Evolutionary conservation across 1,284 basidiomycete species (phyloP).

Genomic region (Rhodotorula sp.): DNA sequence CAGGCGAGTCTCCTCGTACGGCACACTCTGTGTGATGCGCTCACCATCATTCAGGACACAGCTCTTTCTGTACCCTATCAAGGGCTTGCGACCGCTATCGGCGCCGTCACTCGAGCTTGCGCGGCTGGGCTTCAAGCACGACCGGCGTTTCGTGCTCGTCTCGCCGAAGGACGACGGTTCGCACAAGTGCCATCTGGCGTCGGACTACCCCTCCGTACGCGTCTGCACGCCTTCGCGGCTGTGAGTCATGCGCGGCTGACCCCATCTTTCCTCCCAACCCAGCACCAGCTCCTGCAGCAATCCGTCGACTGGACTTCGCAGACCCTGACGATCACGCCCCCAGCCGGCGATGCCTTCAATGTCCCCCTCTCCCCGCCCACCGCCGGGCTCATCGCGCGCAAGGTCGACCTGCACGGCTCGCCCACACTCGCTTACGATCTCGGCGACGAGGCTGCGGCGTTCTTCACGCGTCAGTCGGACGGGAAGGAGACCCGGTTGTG

Average conservation of each 20-base stretch:
- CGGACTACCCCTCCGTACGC: slow-evolving; percentile 6
- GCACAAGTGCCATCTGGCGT: slow-evolving; percentile 11
- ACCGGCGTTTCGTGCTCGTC: slow-evolving; percentile 22
- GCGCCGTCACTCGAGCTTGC: not conserved
- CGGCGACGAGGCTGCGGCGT: slow-evolving; percentile 18
- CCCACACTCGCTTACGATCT: slow-evolving; percentile 7
- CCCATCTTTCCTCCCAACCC: not conserved
- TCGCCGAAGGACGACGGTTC: slow-evolving; percentile 2
- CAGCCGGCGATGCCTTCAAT: not conserved
- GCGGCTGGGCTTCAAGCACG: slow-evolving; percentile 1
- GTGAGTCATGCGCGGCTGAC: not conserved
- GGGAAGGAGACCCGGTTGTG: slow-evolving; percentile 13
- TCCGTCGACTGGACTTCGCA: not conserved
- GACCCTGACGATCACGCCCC: slow-evolving; percentile 12
- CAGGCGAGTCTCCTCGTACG: not conserved
- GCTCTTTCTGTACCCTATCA: slow-evolving; percentile 28
- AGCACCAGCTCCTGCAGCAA: slow-evolving; percentile 19
- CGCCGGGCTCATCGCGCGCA: not conserved
- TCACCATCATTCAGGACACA: not conserved
- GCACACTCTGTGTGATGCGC: too few species aligned
- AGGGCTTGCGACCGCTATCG: slow-evolving; percentile 14
- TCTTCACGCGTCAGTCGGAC: slow-evolving; percentile 18
- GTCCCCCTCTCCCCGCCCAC: slow-evolving; percentile 1
- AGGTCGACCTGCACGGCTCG: slow-evolving; percentile 14
- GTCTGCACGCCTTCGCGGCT: fast-evolving